These are phyloP conservation scores for Tolypocladium endophyticum DNA, from an alignment of 2,329 filamentous ascomycete genomes.

Conservation along the genomic window DNA sequence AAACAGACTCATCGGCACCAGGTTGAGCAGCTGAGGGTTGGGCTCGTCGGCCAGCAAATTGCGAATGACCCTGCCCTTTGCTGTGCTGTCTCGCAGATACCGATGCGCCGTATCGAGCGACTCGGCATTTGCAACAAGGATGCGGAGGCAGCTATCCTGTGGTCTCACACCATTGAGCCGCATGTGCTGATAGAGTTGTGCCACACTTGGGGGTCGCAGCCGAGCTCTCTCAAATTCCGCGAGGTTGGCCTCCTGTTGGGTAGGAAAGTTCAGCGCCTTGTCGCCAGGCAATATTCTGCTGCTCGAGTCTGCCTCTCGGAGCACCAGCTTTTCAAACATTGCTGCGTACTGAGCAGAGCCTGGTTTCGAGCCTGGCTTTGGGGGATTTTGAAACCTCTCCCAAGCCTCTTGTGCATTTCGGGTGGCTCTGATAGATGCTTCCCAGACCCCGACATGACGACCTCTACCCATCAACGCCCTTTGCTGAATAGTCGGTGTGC, in stretches of 20 bases:
- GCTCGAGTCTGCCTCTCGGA: conserved; percentile 15
- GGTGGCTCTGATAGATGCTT: conserved; percentile 45
- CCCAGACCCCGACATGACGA: conserved; percentile 31
- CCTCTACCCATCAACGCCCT: conserved; percentile 9
- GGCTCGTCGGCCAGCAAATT: conserved; percentile 13
- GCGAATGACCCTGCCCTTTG: conserved; percentile 2
- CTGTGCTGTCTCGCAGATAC: conserved; percentile 37
- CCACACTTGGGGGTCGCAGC: conserved; percentile 47
- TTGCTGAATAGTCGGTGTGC: conserved; percentile 47
- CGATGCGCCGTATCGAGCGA: conserved; percentile 33
- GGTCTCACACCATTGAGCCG: conserved; percentile 35
- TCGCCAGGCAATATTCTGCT: conserved; percentile 45
- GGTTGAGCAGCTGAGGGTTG: conserved; percentile 10
- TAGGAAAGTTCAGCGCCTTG: conserved; percentile 35
- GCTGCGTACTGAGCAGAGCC: conserved; percentile 40
- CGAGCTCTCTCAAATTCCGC: conserved; percentile 56
- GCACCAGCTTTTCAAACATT: conserved; percentile 48
- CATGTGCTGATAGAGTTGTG: conserved; percentile 52
- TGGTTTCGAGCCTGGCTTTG: conserved; percentile 21
- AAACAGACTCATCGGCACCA: conserved; percentile 26
- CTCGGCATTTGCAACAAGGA: conserved; percentile 43
- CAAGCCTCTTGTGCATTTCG: conserved; percentile 53
- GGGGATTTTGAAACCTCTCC: conserved; percentile 34
- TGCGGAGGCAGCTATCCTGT: conserved; percentile 36
- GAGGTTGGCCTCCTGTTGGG: conserved; percentile 33